These are phyloP conservation scores for Stenogyne calaminthoides DNA, from an alignment of 305 asterid genomes.

Conservation along the genomic window DNA sequence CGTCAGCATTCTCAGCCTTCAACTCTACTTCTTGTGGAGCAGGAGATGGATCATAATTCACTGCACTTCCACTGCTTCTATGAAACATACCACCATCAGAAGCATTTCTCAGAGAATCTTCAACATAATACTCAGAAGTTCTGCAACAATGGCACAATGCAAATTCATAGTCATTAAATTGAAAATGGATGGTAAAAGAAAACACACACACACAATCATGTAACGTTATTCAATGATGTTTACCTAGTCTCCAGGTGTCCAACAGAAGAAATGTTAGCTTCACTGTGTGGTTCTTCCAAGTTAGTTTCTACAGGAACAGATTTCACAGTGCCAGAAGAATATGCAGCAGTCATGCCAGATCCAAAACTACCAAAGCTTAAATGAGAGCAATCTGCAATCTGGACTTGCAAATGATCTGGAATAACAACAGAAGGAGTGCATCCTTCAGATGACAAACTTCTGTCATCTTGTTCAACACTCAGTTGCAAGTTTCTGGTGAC, in stretches of 20 bases:
- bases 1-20: conserved; percentile 70
- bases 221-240: background rate
- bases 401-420: conserved; percentile 87
- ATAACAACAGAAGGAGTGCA: conserved; percentile 72
- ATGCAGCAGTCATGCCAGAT: conserved; percentile 45
- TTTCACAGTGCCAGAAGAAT: conserved; percentile 48
- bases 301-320: conserved; percentile 55
- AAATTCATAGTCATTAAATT: conserved; percentile 8
- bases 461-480: conserved; percentile 55
- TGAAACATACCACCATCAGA: conserved; percentile 69
- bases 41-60: conserved; percentile 64
- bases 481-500: conserved; percentile 70
- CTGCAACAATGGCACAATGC: conserved; percentile 47
- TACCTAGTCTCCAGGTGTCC: conserved; percentile 71
- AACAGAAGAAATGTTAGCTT: conserved; percentile 52
- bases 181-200: conserved; percentile 10
- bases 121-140: conserved; percentile 71
- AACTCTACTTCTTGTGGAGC: conserved; percentile 66
- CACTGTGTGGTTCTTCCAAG: conserved; percentile 56
- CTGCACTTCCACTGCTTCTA: conserved; percentile 55
- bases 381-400: conserved; percentile 77
- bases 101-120: conserved; percentile 65
- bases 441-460: conserved; percentile 50
- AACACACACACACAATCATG: conserved; percentile 5
- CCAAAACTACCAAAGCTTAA: conserved; percentile 95